Evolutionary conservation across 176 grass and related monocot genomes (phyloP).

Genomic region (Pharus latifolius): DNA sequence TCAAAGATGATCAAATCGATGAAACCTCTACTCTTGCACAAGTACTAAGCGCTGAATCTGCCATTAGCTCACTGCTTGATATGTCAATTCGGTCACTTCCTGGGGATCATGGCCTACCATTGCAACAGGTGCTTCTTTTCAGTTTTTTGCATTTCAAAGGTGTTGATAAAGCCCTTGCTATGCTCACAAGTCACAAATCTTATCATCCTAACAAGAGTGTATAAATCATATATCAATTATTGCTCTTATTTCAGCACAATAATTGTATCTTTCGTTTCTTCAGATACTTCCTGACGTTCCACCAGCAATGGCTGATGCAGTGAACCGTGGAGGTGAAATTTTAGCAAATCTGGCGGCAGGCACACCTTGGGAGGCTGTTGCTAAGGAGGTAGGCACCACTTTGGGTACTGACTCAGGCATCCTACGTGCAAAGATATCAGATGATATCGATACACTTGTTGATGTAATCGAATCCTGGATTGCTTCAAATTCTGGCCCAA

Average conservation of each 20-base stretch:
- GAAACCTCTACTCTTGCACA: conserved; percentile 76
- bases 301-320: conserved; percentile 87
- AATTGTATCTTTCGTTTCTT: conserved; percentile 8
- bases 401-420: conserved; percentile 66
- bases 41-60: conserved; percentile 79
- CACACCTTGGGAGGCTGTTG: conserved; percentile 85
- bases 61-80: conserved; percentile 81
- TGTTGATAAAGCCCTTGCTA: background rate
- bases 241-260: background rate
- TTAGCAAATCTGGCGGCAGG: conserved; percentile 63
- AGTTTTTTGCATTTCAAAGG: background rate
- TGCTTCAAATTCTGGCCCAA: conserved; percentile 73
- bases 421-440: conserved; percentile 49
- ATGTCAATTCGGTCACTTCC: conserved; percentile 84
- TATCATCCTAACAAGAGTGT: background rate
- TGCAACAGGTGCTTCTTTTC: conserved; percentile 60
- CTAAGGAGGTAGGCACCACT: conserved; percentile 65
- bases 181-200: background rate
- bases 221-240: background rate
- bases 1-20: conserved; percentile 92
- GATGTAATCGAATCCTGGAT: conserved; percentile 70
- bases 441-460: conserved; percentile 68
- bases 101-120: conserved; percentile 81
- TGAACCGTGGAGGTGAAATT: conserved; percentile 76
- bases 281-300: conserved; percentile 90